These are phyloP conservation scores for Chaetomium tenue DNA, from an alignment of 495 filamentous ascomycete species.

Conservation along the genomic window DNA sequence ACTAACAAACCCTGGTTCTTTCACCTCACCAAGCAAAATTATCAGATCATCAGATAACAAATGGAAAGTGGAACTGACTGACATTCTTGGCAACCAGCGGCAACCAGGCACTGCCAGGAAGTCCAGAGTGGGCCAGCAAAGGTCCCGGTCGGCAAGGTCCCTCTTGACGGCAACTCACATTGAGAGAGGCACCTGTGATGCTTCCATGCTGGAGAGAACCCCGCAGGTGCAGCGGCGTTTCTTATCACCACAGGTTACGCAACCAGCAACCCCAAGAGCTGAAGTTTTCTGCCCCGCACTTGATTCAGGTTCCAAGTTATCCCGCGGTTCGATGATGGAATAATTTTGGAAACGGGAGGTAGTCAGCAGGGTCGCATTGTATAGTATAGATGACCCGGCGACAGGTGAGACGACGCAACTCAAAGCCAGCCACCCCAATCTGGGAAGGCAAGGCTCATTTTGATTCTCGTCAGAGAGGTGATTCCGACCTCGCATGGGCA, in stretches of 20 bases:
- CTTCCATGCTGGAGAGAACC: too few species aligned
- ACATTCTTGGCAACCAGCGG: not conserved
- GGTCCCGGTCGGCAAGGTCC: not conserved
- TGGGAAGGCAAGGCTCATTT: not conserved
- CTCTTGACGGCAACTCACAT: not conserved
- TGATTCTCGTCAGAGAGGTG: not conserved
- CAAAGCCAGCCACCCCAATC: too few species aligned
- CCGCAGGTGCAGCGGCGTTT: not conserved
- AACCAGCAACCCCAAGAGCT: too few species aligned
- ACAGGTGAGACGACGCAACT: too few species aligned
- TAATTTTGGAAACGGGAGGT: not conserved
- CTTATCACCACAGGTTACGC: too few species aligned
- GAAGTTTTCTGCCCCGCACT: not conserved
- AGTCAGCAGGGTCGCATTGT: not conserved
- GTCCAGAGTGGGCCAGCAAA: not conserved
- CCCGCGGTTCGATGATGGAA: not conserved
- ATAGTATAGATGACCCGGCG: not conserved
- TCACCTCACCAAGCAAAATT: slow-evolving; percentile 16
- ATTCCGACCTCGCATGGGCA: not conserved
- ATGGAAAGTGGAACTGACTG: not conserved
- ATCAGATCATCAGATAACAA: slow-evolving; percentile 28
- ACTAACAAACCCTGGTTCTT: slow-evolving; percentile 10
- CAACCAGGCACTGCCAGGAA: too few species aligned
- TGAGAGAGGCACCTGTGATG: too few species aligned
- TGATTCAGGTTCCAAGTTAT: not conserved